Percentiles rank a stretch among this genome's conserved stretches.
Evolutionary conservation across 805 yeast genomes (phyloP).

Genomic region (Candida berthetii): DNA sequence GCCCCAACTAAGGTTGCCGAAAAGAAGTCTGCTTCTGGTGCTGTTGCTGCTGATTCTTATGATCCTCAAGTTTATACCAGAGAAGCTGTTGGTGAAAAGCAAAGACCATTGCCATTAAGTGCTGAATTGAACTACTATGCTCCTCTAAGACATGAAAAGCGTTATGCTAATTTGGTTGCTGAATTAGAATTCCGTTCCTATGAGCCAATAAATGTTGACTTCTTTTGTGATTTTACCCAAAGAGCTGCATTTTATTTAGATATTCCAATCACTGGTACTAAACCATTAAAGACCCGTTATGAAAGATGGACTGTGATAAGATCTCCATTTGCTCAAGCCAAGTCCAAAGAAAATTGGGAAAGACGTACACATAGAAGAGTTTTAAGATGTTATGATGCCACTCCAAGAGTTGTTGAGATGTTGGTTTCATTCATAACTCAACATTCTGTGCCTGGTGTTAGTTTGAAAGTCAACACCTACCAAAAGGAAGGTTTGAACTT

Average conservation of each 20-base stretch:
- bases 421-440: conserved; percentile 75
- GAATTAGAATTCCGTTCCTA: conserved; percentile 67
- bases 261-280: conserved; percentile 76
- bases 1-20: not conserved
- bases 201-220: conserved; percentile 62
- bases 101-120: conserved; percentile 72
- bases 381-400: conserved; percentile 76
- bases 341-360: conserved; percentile 89
- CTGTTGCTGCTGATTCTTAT: conserved; percentile 16
- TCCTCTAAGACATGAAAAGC: conserved; percentile 63
- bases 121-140: conserved; percentile 78
- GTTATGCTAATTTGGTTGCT: conserved; percentile 75
- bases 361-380: conserved; percentile 76
- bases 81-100: conserved; percentile 25
- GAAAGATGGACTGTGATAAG: conserved; percentile 92
- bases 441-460: conserved; percentile 75
- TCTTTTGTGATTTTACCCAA: conserved; percentile 78
- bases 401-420: conserved; percentile 76
- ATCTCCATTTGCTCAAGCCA: conserved; percentile 92
- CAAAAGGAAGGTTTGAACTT: conserved; percentile 44
- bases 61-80: conserved; percentile 30
- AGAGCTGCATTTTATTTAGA: conserved; percentile 90
- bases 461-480: conserved; percentile 68
- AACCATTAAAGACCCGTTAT: conserved; percentile 59
- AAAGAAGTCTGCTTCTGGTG: not conserved